These are phyloP conservation scores for Pyrenochaeta sp. DNA, from an alignment of 2,329 filamentous ascomycete genomes.

Conservation along the genomic window DNA sequence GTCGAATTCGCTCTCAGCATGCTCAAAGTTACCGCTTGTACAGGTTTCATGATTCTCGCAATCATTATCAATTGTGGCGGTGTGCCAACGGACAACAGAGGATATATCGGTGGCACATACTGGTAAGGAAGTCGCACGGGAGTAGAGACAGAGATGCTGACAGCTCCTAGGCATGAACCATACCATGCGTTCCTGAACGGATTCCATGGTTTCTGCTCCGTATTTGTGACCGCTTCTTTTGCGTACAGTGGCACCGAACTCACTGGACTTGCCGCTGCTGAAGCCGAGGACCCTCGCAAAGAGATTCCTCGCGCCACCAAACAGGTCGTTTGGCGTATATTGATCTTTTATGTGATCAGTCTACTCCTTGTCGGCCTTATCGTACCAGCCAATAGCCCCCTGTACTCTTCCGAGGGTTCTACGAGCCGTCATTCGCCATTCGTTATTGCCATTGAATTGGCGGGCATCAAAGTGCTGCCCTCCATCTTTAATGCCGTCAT, in stretches of 20 bases:
- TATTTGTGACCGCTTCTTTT: slow-evolving; percentile 69
- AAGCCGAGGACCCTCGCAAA: slow-evolving; percentile 61
- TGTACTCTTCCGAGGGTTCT: too few species aligned
- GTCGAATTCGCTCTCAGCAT: slow-evolving; percentile 64
- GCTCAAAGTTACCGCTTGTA: slow-evolving; percentile 65
- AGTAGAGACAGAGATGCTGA: too few species aligned
- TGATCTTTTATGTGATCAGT: slow-evolving; percentile 53
- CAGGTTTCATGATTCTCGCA: slow-evolving; percentile 70
- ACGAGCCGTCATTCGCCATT: slow-evolving; percentile 66
- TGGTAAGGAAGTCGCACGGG: too few species aligned
- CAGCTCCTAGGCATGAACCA: too few species aligned
- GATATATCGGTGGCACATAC: slow-evolving; percentile 67
- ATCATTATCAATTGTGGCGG: slow-evolving; percentile 67
- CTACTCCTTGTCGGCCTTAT: slow-evolving; percentile 51
- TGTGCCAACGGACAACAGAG: slow-evolving; percentile 61
- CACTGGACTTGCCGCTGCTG: slow-evolving; percentile 65
- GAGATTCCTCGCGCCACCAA: slow-evolving; percentile 51
- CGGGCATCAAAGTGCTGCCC: slow-evolving; percentile 66
- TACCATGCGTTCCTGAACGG: slow-evolving; percentile 63
- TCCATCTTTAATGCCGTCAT: slow-evolving; percentile 73
- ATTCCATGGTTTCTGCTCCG: slow-evolving; percentile 68
- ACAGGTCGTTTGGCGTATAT: slow-evolving; percentile 54
- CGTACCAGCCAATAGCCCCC: slow-evolving; percentile 43
- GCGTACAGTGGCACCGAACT: slow-evolving; percentile 68
- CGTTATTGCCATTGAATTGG: slow-evolving; percentile 68